Base-by-base conservation (phyloP, 768 basidiomycete species). In the Rhodotorula kratochvilovae region DNA sequence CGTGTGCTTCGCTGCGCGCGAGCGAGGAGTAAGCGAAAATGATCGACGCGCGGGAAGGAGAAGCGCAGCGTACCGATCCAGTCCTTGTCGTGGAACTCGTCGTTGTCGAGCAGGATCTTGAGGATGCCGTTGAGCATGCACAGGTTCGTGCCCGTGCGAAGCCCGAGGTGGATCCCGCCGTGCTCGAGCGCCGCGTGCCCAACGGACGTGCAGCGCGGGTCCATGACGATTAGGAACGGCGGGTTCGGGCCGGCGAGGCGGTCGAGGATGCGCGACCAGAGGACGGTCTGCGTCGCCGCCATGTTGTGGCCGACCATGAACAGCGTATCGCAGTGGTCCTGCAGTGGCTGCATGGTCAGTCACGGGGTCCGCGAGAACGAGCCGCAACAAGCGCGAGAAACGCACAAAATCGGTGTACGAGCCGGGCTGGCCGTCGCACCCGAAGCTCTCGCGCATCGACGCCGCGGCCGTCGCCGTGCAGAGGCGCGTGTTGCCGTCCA, bases 401-500 rank as follows among this genome's bases (percentile, higher is more conserved):
- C 56, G 36, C 36, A 58, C 56, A 50, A 72, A 70, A 50, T 72
- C 71, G 36, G 43, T 53, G 63, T 72, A 72, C 25, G 51, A 51
- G 43, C 71, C 72, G 15, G 73, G 70, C 59, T 76, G 76, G n/a
- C 70, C 73, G 48, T 76, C 76, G 61, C 67, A 71, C 5, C 76
- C 76, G 63, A 76, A 76, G 15, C 50, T 48, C 66, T 76, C 74
- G 56, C 74, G 66, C 76, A 76, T 76, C 17, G 76, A 57, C 16
- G 76, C 66, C 16, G 76, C 76, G 11, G 76, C 76, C 15, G 73
- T 69, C 19, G 76, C 76, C n/a, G 76, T 76, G 53, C 76, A 76
- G 11, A 76, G 67, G 27, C 76, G 63, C 8, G 76, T 76, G 55
- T 76, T 76, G 6, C 76, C 76, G 65, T 76, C 76, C 76, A 76